phyloP scores from a whole-genome alignment of 2,329 filamentous ascomycete genomes.

The Diaporthe sp. region DNA sequence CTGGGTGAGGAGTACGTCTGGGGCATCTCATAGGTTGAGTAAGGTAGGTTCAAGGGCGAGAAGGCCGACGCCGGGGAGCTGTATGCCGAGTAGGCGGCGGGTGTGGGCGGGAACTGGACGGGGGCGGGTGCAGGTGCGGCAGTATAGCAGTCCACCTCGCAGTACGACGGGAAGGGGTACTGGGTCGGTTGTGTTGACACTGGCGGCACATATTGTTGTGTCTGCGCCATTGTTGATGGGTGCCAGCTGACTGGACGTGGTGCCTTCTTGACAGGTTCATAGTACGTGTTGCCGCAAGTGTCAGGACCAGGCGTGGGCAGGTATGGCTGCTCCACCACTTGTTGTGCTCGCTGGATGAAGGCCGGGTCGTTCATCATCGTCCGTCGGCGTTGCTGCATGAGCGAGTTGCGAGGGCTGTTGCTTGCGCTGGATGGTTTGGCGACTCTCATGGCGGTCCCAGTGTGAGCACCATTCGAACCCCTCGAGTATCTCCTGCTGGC shows the following conservation, averaged over 20 bases:
- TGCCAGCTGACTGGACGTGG: conserved; percentile 82
- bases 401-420: conserved; percentile 74
- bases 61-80: conserved; percentile 68
- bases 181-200: conserved; percentile 48
- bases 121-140: conserved; percentile 47
- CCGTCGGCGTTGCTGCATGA: conserved; percentile 64
- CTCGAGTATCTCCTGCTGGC: conserved; percentile 63
- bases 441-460: conserved; percentile 67
- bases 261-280: conserved; percentile 53
- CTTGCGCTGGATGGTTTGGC: conserved; percentile 75
- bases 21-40: conserved; percentile 52
- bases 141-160: conserved; percentile 57
- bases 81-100: conserved; percentile 68
- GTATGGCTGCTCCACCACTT: conserved; percentile 59
- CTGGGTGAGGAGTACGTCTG: conserved; percentile 55
- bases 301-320: conserved; percentile 51
- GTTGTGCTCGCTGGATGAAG: conserved; percentile 60
- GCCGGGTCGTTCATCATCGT: conserved; percentile 66
- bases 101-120: conserved; percentile 63
- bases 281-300: conserved; percentile 48
- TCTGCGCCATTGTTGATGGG: conserved; percentile 65
- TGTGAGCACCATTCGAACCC: conserved; percentile 63
- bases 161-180: conserved; percentile 56
- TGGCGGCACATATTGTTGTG: conserved; percentile 47
- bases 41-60: conserved; percentile 66